Evolutionary conservation across 129 eudicot genomes (phyloP), one percentile per base, ranked within the genome.

Genomic region (Chrysanthemum makinoi): DNA sequence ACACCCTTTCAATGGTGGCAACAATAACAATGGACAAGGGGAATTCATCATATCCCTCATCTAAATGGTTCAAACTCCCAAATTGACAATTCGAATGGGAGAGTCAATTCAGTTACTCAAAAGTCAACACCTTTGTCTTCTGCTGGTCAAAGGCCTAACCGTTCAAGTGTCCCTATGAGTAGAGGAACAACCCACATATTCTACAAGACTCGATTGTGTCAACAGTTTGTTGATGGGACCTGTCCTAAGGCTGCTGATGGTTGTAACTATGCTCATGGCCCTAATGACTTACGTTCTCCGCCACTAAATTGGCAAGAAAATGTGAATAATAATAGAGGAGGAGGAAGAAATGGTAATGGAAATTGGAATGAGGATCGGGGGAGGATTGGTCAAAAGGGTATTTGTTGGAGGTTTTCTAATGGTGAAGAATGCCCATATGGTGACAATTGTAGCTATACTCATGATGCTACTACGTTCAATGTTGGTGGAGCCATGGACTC

Each of bases 341-440:
- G 77, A 18, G 16, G 22, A 10, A 83, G 77, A 12, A 80, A 66
- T 66, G 55, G 82, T 4, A 14, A 39, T 76, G 60, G 66, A 17
- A 81, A 77, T 68, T 87, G 85, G 85, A 78, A 77, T 13, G 96
- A 86, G 63, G 96, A 95, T 74, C 84, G 84, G n/a, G 79, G 79
- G 57, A 66, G 80, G 14, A 84, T 83, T 11, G 85, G 82, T 22
- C 83, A 75, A 67, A 86, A 80, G 96, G 78, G 83, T 44, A 85
- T 95, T 46, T 95, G 99, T 62, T 86, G 76, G 69, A 90, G 78
- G 85, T 95, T 80, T 76, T 83, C 82, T 75, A 86, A 86, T 65
- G 93, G 96, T 16, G 94, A 88, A 13, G 97, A 88, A 68, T 95
- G 97, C 76, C 96, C 91, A 0, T 95, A 90, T 79, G 97, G 99